A percentile compares a stretch with the other conserved stretches of the same genome.
phyloP scores from a whole-genome alignment of 2,329 filamentous ascomycete genomes.

The Hypoxylon sp. region DNA sequence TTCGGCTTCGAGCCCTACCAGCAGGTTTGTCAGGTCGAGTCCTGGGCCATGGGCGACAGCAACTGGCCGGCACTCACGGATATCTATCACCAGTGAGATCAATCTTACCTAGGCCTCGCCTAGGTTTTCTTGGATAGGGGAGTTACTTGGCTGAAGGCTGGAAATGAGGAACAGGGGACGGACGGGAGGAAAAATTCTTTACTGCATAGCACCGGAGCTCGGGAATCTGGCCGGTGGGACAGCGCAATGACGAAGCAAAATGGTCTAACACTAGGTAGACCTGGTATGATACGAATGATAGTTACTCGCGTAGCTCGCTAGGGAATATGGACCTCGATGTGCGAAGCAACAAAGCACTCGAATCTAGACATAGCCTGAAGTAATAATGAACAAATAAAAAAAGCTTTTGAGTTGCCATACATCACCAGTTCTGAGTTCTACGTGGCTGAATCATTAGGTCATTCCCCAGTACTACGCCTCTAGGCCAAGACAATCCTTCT shows the following conservation, averaged over 20 bases:
- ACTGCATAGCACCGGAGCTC: slow-evolving; percentile 22
- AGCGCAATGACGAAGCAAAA: slow-evolving; percentile 4
- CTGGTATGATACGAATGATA: neutral
- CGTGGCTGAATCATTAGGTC: neutral
- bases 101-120: neutral
- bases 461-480: neutral
- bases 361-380: neutral
- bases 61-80: slow-evolving; percentile 29
- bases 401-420: neutral
- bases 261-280: neutral
- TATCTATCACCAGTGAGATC: slow-evolving; percentile 28
- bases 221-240: slow-evolving; percentile 13
- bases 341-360: neutral
- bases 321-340: neutral
- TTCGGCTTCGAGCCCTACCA: slow-evolving; percentile 30
- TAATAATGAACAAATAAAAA: neutral
- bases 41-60: slow-evolving; percentile 26
- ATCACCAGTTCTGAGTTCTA: neutral
- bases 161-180: neutral
- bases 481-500: neutral
- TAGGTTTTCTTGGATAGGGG: too few relatives aligned
- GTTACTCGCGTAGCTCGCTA: neutral
- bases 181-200: neutral
- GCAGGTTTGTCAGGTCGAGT: slow-evolving; percentile 23
- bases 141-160: neutral